phyloP scores from a whole-genome alignment of 345 rosid genomes.

The Rhizophora apiculata region DNA sequence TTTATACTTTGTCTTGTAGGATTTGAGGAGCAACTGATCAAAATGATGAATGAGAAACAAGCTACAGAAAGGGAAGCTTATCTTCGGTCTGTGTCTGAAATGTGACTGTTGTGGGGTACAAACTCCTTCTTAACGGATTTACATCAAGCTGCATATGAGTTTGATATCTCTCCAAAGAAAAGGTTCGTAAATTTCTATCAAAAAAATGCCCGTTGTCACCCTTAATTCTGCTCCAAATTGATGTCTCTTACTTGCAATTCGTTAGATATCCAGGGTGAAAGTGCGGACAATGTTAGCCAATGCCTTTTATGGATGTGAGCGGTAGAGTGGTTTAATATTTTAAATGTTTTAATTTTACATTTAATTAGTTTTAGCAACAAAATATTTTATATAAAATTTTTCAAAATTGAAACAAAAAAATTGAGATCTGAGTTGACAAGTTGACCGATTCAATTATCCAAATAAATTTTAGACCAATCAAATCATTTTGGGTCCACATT shows the following conservation, averaged over 20 bases:
- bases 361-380: too few relatives aligned
- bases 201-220: neutral
- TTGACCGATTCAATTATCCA: too few relatives aligned
- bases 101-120: constrained; percentile 37
- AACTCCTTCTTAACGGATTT: neutral
- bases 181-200: neutral
- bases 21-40: constrained; percentile 64
- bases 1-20: constrained; percentile 39
- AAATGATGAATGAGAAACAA: constrained; percentile 56
- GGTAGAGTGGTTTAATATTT: too few relatives aligned
- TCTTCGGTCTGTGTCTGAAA: constrained; percentile 87
- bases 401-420: too few relatives aligned
- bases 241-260: neutral
- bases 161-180: neutral
- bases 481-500: too few relatives aligned
- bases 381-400: too few relatives aligned
- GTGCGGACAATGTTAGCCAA: too few relatives aligned
- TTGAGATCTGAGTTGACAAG: too few relatives aligned
- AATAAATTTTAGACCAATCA: too few relatives aligned
- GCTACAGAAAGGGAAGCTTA: constrained; percentile 92
- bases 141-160: neutral
- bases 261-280: neutral
- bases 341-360: too few relatives aligned
- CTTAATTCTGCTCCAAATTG: neutral
- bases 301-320: too few relatives aligned